Base-by-base conservation (phyloP, 805 yeast species). In the Lipomyces orientalis region DNA sequence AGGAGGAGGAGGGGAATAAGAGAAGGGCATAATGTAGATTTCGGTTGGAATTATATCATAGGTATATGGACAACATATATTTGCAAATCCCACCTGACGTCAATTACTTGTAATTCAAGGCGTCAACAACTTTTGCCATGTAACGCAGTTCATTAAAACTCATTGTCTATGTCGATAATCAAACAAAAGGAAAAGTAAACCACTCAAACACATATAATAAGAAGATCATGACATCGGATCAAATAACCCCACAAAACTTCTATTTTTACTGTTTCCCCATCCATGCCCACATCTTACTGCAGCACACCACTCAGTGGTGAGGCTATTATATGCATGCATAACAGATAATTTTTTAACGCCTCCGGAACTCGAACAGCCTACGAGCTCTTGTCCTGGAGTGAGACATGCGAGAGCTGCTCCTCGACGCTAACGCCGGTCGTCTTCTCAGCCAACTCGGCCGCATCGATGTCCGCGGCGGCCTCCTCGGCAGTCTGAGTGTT, bases 371-470 rank as follows among this genome's bases (percentile, higher is more conserved):
- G 29, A 16, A 25, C 29, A n/a, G 7, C n/a, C 22, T 54, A 59
- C 10, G 61, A 60, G 33, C 59, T 64, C 65, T 60, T 60, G 61
- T 64, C 71, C 16, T 52, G 64, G 9, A 69, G 58, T 6, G 72
- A 60, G 34, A 69, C 70, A n/a, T 68, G 59, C 52, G 54, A 58
- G 10, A 69, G 54, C 52, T 67, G 60, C 54, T 55, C 61, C 62
- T 64, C 54, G 43, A 68, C 70, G 19, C 57, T 61, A 31, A 55
- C 62, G 35, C 52, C 66, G 33, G 58, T 58, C 14, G 67, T 63
- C 64, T 69, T 69, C 33, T 69, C 72, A 19, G 59, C 71, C 10
- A 67, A 37, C 16, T 54, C 60, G 14, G 62, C 60, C 14, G 67
- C 70, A 25, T 59, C 69, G 12, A 66, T 54, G 6, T 31, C 54